Evolutionary conservation across 192 early-diverging fungal genomes (phyloP).

Genomic region (Backusella macrospora): DNA sequence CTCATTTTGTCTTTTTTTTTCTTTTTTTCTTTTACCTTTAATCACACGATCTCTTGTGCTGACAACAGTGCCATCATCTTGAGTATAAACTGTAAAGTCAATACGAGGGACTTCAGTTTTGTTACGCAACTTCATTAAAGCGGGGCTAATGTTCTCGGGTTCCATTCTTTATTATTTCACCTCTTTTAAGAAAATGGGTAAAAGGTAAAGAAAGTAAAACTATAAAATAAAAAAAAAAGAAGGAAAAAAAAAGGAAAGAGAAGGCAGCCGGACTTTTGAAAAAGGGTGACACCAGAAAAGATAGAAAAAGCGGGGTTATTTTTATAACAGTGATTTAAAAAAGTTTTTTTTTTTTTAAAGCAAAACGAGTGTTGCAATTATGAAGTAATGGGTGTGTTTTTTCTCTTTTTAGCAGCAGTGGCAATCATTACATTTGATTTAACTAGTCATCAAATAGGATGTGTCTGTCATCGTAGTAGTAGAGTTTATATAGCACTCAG

Average conservation of each 20-base stretch:
- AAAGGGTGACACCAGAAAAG: neutral
- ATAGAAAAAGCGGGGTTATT: neutral
- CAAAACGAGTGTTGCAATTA: neutral
- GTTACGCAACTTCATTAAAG: constrained; percentile 43
- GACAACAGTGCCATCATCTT: constrained; percentile 74
- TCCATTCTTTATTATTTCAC: neutral
- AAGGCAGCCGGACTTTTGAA: constrained; percentile 3
- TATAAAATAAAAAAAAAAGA: neutral
- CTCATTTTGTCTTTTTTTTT: neutral
- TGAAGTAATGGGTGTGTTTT: neutral
- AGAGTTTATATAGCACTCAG: too few relatives aligned
- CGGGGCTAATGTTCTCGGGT: constrained; percentile 23
- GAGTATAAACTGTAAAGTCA: constrained; percentile 79
- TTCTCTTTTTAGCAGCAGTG: neutral
- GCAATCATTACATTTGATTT: too few relatives aligned
- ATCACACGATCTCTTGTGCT: constrained; percentile 73
- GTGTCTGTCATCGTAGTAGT: too few relatives aligned
- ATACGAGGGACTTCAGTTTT: constrained; percentile 58
- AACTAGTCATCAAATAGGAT: too few relatives aligned
- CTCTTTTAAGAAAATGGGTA: neutral
- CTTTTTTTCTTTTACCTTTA: constrained; percentile 61
- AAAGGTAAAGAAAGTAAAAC: neutral
- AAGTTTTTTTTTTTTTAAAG: neutral
- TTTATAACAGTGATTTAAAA: neutral
- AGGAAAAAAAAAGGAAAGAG: neutral